Conservation (phyloP, 176 grass and related monocot genomes). For the Triticum dicoccoides region DNA sequence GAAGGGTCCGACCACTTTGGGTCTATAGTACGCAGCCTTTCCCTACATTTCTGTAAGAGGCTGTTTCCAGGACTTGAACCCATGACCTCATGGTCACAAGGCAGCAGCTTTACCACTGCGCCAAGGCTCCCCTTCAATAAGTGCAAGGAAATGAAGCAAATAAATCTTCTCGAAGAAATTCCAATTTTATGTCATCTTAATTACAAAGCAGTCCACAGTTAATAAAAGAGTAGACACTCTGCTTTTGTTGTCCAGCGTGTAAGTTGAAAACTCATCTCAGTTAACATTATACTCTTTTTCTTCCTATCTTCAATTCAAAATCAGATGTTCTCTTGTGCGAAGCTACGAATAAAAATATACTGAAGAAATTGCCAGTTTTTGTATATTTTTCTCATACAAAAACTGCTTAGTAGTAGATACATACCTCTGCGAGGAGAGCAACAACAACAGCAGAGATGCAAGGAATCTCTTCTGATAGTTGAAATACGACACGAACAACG, state of each 20-base stretch:
- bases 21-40: no score
- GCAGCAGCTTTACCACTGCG: no score
- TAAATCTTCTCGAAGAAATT: background rate
- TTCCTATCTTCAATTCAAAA: background rate
- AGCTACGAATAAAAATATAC: background rate
- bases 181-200: background rate
- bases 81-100: no score
- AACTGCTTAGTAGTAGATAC: conserved; percentile 25
- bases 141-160: background rate
- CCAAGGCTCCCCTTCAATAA: background rate
- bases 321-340: background rate
- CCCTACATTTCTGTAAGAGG: no score
- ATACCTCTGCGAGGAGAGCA: conserved; percentile 89
- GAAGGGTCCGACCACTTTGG: no score
- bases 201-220: background rate
- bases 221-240: background rate
- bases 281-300: background rate
- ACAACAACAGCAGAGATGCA: conserved; percentile 97
- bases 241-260: background rate
- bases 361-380: background rate
- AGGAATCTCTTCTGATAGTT: conserved; percentile 93
- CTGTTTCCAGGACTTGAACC: no score
- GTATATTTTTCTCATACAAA: background rate
- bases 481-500: conserved; percentile 90
- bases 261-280: background rate